Conservation (phyloP, 176 grass and related monocot genomes). For the Triticum dicoccoides region DNA sequence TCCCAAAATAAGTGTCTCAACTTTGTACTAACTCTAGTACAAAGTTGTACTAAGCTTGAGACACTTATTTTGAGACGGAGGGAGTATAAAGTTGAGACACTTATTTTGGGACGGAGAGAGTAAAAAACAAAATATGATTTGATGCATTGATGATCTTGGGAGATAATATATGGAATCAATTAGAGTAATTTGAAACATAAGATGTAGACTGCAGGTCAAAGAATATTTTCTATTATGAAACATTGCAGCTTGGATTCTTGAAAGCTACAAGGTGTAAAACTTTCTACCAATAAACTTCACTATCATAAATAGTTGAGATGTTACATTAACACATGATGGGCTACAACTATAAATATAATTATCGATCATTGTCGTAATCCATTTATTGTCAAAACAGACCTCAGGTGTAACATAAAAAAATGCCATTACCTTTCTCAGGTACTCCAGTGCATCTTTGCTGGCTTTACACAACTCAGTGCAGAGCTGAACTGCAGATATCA, state of each 20-base stretch:
- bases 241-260: not conserved
- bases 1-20: too few species aligned
- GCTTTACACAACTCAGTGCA: slow-evolving; percentile 87
- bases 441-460: slow-evolving; percentile 70
- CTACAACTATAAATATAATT: not conserved
- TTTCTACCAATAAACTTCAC: not conserved
- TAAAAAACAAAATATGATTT: not conserved
- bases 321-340: not conserved
- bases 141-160: not conserved
- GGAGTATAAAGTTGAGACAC: too few species aligned
- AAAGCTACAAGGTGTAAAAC: not conserved
- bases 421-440: slow-evolving; percentile 67
- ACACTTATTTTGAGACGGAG: too few species aligned
- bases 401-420: not conserved
- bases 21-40: too few species aligned
- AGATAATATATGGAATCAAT: not conserved
- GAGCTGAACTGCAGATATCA: slow-evolving; percentile 90
- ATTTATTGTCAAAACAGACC: not conserved
- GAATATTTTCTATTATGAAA: slow-evolving; percentile 5
- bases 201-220: not conserved
- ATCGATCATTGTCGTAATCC: not conserved
- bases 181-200: not conserved
- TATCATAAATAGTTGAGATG: not conserved
- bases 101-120: too few species aligned
- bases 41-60: too few species aligned